Evolutionary conservation across 1,284 basidiomycete genomes (phyloP).

Genomic region (Marasmius oreades): DNA sequence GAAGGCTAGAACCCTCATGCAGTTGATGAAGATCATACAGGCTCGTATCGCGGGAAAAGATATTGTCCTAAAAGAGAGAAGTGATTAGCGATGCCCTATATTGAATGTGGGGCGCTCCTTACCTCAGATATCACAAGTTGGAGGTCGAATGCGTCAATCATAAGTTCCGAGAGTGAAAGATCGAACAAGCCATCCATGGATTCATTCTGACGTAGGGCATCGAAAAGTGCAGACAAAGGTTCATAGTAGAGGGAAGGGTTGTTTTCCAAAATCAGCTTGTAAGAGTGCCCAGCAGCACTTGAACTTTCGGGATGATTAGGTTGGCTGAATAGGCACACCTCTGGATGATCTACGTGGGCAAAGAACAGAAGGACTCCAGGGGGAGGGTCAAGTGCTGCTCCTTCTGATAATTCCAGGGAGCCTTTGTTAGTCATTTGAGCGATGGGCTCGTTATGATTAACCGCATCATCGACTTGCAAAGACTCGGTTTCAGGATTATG

Average conservation of each 20-base stretch:
- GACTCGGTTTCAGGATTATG: constrained; percentile 17
- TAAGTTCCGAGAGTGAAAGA: constrained; percentile 55
- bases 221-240: constrained; percentile 61
- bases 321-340: constrained; percentile 59
- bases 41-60: constrained; percentile 66
- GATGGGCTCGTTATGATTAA: constrained; percentile 4
- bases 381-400: constrained; percentile 71
- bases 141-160: constrained; percentile 65
- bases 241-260: constrained; percentile 72
- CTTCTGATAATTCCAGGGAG: constrained; percentile 67
- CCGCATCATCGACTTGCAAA: constrained; percentile 8
- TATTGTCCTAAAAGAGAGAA: constrained; percentile 55
- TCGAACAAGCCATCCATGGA: constrained; percentile 42
- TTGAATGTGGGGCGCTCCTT: constrained; percentile 16
- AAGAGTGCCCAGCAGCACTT: constrained; percentile 18
- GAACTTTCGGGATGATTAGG: constrained; percentile 29
- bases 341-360: constrained; percentile 34
- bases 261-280: constrained; percentile 49
- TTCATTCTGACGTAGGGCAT: constrained; percentile 61
- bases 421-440: constrained; percentile 28
- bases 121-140: constrained; percentile 66
- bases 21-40: constrained; percentile 70
- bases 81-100: constrained; percentile 6
- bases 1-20: constrained; percentile 61
- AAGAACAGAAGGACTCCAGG: constrained; percentile 63